Percentiles rank a stretch among this genome's conserved stretches.
phyloP scores from a whole-genome alignment of 768 basidiomycete genomes.

The Trametes elegans region DNA sequence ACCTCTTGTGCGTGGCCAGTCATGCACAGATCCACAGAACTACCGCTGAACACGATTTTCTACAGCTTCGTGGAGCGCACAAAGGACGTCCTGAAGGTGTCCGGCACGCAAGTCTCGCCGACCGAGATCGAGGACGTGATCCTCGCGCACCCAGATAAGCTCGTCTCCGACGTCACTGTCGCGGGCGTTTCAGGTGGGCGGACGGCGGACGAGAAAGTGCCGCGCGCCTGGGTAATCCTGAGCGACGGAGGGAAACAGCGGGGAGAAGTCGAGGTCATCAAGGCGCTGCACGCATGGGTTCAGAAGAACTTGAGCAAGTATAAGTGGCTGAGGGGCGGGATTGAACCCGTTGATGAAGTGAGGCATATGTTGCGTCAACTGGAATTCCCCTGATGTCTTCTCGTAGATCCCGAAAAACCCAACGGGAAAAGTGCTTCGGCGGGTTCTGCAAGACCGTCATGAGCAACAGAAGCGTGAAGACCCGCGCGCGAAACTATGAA shows the following conservation, averaged over 20 bases:
- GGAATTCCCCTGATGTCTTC: neutral
- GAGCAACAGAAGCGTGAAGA: too few relatives aligned
- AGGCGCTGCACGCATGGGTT: constrained; percentile 59
- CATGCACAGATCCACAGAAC: too few relatives aligned
- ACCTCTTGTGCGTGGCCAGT: constrained; percentile 56
- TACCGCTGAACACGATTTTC: neutral
- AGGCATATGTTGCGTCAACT: constrained; percentile 21
- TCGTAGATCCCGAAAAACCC: constrained; percentile 69
- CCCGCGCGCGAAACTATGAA: constrained; percentile 18
- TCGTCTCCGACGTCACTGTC: constrained; percentile 66
- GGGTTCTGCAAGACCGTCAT: too few relatives aligned
- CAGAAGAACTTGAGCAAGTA: constrained; percentile 64
- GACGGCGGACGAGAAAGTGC: constrained; percentile 68
- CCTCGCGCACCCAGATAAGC: constrained; percentile 54
- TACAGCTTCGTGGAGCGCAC: constrained; percentile 68
- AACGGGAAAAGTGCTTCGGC: too few relatives aligned
- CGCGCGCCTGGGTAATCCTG: constrained; percentile 77
- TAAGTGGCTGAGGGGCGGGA: constrained; percentile 76
- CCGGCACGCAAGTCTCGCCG: constrained; percentile 78
- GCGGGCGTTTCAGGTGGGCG: constrained; percentile 74
- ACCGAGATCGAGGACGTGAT: constrained; percentile 72
- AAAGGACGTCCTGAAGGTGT: constrained; percentile 85
- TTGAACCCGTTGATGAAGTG: constrained; percentile 63
- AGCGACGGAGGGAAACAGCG: constrained; percentile 50
- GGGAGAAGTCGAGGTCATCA: constrained; percentile 41